phyloP scores from a whole-genome alignment of 345 rosid genomes.

The Bruguiera parviflora region DNA sequence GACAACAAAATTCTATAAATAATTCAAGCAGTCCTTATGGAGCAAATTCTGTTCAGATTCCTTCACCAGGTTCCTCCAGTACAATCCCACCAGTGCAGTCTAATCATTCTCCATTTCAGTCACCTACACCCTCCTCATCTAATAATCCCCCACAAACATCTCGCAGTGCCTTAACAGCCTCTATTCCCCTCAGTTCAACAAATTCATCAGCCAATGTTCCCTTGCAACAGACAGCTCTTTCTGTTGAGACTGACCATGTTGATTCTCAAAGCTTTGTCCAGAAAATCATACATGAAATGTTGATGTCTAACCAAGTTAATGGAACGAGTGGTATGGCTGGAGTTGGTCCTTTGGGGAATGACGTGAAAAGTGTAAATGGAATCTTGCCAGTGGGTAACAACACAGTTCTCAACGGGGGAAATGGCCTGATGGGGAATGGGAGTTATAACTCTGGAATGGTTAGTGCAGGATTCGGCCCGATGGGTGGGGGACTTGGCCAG shows the following conservation, averaged over 20 bases:
- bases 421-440: conserved; percentile 51
- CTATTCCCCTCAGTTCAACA: conserved; percentile 52
- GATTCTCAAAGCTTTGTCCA: conserved; percentile 81
- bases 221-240: conserved; percentile 54
- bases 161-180: conserved; percentile 46
- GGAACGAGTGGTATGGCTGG: conserved; percentile 52
- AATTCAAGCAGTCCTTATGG: conserved; percentile 77
- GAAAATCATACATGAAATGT: conserved; percentile 74
- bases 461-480: conserved; percentile 39
- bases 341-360: conserved; percentile 51
- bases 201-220: conserved; percentile 57
- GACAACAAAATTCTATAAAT: conserved; percentile 70
- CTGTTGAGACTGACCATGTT: conserved; percentile 53
- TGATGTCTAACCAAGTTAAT: conserved; percentile 63
- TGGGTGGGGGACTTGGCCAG: conserved; percentile 61
- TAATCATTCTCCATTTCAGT: conserved; percentile 67
- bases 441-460: conserved; percentile 38
- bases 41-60: conserved; percentile 65
- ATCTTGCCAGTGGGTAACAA: conserved; percentile 43
- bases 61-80: conserved; percentile 74
- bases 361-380: conserved; percentile 54
- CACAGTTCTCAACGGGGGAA: conserved; percentile 42
- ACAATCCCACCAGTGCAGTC: conserved; percentile 63
- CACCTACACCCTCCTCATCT: conserved; percentile 62
- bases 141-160: conserved; percentile 51